Conservation (phyloP, 2,329 filamentous ascomycete genomes). For the Hirsutella minnesotensis region DNA sequence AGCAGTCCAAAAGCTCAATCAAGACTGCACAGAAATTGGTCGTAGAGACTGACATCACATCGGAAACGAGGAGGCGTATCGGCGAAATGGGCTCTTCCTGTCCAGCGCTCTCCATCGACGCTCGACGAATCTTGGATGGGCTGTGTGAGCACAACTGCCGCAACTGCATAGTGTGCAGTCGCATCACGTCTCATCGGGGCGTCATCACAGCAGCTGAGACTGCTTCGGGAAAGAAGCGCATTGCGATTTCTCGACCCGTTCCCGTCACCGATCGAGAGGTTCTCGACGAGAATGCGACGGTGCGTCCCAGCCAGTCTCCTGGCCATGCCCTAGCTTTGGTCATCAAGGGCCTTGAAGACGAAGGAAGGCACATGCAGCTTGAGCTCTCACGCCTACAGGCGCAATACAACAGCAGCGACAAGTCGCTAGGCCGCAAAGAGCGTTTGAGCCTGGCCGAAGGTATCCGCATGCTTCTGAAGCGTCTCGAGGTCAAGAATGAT, state of each 20-base stretch:
- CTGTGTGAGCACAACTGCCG: conserved; percentile 42
- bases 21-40: conserved; percentile 9
- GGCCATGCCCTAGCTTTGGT: conserved; percentile 67
- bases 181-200: conserved; percentile 35
- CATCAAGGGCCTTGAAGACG: conserved; percentile 70
- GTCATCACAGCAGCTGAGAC: conserved; percentile 25
- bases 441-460: conserved; percentile 48
- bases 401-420: conserved; percentile 55
- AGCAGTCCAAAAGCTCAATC: conserved; percentile 5
- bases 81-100: conserved; percentile 19
- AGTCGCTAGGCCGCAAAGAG: conserved; percentile 51
- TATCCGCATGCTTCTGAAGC: conserved; percentile 48
- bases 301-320: conserved; percentile 58
- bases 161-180: conserved; percentile 46
- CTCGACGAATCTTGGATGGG: conserved; percentile 38
- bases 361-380: conserved; percentile 64
- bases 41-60: conserved; percentile 11
- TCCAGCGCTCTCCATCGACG: conserved; percentile 38
- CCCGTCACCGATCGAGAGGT: conserved; percentile 52
- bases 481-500: conserved; percentile 61
- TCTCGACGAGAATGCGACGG: conserved; percentile 37
- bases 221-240: conserved; percentile 39
- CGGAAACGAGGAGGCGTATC: conserved; percentile 11
- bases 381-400: conserved; percentile 51
- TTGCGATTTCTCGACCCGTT: conserved; percentile 51